Percentiles rank a stretch among this genome's conserved stretches.
These are phyloP conservation scores for Pleurotus djamor DNA, from an alignment of 768 basidiomycete genomes.

Conservation along the genomic window DNA sequence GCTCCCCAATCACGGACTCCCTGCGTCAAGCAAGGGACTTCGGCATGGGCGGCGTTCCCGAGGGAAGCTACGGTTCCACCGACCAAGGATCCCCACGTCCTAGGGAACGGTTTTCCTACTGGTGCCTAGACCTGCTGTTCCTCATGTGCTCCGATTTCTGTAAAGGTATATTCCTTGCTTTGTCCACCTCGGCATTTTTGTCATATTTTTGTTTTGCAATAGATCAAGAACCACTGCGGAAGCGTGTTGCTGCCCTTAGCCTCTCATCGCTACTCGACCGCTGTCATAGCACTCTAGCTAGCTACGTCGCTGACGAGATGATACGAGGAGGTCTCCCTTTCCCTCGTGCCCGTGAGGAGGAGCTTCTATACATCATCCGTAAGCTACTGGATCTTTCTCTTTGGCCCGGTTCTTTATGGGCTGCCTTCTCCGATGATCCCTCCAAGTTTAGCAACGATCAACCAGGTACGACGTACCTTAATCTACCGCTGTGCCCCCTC, in stretches of 20 bases:
- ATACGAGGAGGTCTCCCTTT: constrained; percentile 89
- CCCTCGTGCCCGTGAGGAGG: constrained; percentile 85
- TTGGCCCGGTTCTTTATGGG: constrained; percentile 77
- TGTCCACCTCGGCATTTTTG: neutral
- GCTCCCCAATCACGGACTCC: neutral
- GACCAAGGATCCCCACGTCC: constrained; percentile 53
- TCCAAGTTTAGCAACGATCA: constrained; percentile 49
- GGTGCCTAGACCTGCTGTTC: constrained; percentile 90
- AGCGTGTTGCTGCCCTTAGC: constrained; percentile 70
- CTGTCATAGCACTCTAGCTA: constrained; percentile 64
- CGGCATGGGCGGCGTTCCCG: constrained; percentile 31
- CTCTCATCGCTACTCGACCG: constrained; percentile 74
- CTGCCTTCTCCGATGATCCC: constrained; percentile 67
- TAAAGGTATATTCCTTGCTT: constrained; percentile 37
- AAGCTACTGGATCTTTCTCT: constrained; percentile 74
- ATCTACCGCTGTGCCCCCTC: neutral
- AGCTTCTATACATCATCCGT: constrained; percentile 79
- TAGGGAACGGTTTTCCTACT: constrained; percentile 86
- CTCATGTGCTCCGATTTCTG: constrained; percentile 69
- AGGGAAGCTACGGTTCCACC: constrained; percentile 56
- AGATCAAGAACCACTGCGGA: constrained; percentile 63
- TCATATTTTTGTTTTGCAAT: neutral
- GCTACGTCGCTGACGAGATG: constrained; percentile 82
- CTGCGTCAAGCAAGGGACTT: constrained; percentile 14
- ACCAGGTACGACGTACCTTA: constrained; percentile 44